These are phyloP conservation scores for Yamadazyma insecticola DNA, from an alignment of 805 yeast genomes.

Conservation along the genomic window DNA sequence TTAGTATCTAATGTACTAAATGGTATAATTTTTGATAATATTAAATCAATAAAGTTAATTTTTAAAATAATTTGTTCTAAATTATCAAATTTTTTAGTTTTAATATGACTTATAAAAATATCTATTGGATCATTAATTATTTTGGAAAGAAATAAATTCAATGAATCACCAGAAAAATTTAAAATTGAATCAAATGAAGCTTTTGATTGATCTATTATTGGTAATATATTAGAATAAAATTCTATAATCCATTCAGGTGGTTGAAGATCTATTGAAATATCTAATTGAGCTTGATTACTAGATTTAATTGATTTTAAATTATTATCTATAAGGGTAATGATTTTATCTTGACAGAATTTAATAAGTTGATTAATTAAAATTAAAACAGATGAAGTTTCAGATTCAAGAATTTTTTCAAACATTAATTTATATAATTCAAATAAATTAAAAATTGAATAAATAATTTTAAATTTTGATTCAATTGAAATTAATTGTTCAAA, in stretches of 20 bases:
- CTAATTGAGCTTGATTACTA: constrained; percentile 37
- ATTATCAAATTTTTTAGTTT: constrained; percentile 22
- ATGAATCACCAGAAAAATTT: constrained; percentile 30
- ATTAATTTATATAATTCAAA: constrained; percentile 66
- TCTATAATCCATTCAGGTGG: constrained; percentile 83
- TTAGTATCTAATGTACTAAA: constrained; percentile 34
- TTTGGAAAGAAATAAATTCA: constrained; percentile 32
- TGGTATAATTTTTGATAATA: constrained; percentile 50
- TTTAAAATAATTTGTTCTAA: constrained; percentile 41
- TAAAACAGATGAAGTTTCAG: constrained; percentile 11
- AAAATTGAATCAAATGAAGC: constrained; percentile 34
- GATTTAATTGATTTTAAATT: constrained; percentile 27
- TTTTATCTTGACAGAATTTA: constrained; percentile 21
- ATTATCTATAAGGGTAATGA: constrained; percentile 21
- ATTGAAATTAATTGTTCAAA: constrained; percentile 65
- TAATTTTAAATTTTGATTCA: constrained; percentile 52
- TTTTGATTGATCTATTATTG: constrained; percentile 44
- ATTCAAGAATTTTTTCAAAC: constrained; percentile 46
- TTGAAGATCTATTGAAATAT: constrained; percentile 50
- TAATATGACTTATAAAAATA: constrained; percentile 30
- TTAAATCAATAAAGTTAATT: constrained; percentile 57
- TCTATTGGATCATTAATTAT: constrained; percentile 46
- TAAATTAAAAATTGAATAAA: constrained; percentile 58
- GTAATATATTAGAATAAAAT: constrained; percentile 57
- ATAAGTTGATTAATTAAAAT: constrained; percentile 20